These are phyloP conservation scores for Mucor irregularis DNA, from an alignment of 371 early-diverging fungal genomes.

Conservation along the genomic window DNA sequence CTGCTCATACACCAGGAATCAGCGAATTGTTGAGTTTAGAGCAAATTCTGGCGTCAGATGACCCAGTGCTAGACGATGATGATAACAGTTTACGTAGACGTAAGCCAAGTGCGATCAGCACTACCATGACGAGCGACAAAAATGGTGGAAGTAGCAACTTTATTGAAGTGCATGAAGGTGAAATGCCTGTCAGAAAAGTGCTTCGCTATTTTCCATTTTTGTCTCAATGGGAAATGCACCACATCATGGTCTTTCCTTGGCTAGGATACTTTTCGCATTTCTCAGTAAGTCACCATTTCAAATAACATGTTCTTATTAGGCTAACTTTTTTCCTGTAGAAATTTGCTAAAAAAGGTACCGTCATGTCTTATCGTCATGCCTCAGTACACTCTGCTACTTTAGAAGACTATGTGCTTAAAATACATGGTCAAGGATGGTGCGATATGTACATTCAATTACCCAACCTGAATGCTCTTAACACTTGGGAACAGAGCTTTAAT, in stretches of 20 bases:
- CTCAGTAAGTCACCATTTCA: constrained; percentile 26
- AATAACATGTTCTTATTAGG: neutral
- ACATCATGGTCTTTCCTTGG: constrained; percentile 57
- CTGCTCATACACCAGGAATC: constrained; percentile 3
- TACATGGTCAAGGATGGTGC: constrained; percentile 49
- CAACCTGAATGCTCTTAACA: constrained; percentile 43
- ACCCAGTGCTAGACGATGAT: constrained; percentile 19
- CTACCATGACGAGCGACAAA: neutral
- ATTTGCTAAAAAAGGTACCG: constrained; percentile 44
- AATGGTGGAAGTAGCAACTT: constrained; percentile 9
- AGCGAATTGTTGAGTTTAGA: constrained; percentile 32
- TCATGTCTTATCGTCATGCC: constrained; percentile 50
- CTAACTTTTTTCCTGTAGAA: constrained; percentile 26
- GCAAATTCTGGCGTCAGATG: constrained; percentile 30
- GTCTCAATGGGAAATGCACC: constrained; percentile 61
- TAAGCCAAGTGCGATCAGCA: constrained; percentile 14
- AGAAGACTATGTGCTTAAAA: constrained; percentile 53
- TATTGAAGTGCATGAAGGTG: constrained; percentile 48
- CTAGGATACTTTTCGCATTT: constrained; percentile 58
- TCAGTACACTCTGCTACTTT: constrained; percentile 44
- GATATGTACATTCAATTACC: constrained; percentile 57
- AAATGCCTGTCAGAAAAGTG: constrained; percentile 54
- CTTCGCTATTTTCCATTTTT: constrained; percentile 56
- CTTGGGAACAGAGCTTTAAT: constrained; percentile 50
- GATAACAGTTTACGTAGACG: neutral